phyloP scores from a whole-genome alignment of 2,329 filamentous ascomycete species.

The Sphaerostilbella broomeana region DNA sequence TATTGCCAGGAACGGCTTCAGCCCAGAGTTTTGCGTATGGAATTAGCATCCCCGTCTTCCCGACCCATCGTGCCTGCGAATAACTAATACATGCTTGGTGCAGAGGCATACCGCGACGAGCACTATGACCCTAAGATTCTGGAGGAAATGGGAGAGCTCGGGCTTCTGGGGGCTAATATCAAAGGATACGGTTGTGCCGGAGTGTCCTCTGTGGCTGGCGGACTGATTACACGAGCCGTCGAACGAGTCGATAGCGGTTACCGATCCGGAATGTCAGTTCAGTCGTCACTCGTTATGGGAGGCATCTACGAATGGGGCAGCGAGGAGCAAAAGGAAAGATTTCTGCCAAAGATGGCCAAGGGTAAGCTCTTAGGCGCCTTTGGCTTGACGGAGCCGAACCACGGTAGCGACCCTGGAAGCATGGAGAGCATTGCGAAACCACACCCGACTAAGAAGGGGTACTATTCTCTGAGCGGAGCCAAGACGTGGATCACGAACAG shows the following conservation, averaged over 20 bases:
- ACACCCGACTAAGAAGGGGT: constrained; percentile 77
- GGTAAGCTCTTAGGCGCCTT: constrained; percentile 80
- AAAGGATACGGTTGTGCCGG: constrained; percentile 85
- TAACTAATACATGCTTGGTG: not conserved
- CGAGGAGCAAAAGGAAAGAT: constrained; percentile 80
- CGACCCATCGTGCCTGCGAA: no score
- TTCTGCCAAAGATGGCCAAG: constrained; percentile 73
- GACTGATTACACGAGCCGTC: constrained; percentile 82
- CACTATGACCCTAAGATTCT: constrained; percentile 80
- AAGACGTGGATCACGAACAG: constrained; percentile 98
- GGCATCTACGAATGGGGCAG: constrained; percentile 83
- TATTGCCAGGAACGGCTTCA: constrained; percentile 89
- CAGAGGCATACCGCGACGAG: constrained; percentile 80
- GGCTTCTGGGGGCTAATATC: constrained; percentile 80
- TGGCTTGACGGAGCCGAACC: constrained; percentile 86
- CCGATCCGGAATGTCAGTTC: constrained; percentile 87
- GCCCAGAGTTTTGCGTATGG: constrained; percentile 75
- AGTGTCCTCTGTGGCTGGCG: constrained; percentile 80
- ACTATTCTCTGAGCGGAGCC: constrained; percentile 68
- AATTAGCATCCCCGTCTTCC: no score
- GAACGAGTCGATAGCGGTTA: constrained; percentile 90
- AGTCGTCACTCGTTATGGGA: constrained; percentile 89
- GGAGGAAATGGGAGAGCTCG: constrained; percentile 85
- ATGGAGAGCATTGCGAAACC: constrained; percentile 86
- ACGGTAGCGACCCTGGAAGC: constrained; percentile 83